phyloP scores from a whole-genome alignment of 352 stramenopile species.

The Globisporangium okanoganense region DNA sequence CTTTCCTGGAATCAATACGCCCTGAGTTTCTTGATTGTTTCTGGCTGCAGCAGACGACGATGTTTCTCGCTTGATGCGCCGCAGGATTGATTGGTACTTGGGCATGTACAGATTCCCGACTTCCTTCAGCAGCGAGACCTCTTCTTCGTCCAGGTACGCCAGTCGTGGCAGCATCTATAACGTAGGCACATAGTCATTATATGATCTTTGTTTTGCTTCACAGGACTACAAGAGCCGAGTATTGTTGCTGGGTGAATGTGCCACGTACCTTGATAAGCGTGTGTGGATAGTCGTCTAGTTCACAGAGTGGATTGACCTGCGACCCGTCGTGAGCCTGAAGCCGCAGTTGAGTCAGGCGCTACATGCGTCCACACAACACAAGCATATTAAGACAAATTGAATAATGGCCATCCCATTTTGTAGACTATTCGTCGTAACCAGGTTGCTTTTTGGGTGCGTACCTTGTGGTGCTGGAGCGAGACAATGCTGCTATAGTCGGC shows the following conservation, averaged over 20 bases:
- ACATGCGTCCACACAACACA: neutral
- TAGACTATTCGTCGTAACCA: too few relatives aligned
- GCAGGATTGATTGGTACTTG: constrained; percentile 53
- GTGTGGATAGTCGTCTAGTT: constrained; percentile 55
- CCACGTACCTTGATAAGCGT: constrained; percentile 31
- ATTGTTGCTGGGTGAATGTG: too few relatives aligned
- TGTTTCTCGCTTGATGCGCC: constrained; percentile 21
- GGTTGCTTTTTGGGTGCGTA: too few relatives aligned
- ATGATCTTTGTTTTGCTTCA: neutral
- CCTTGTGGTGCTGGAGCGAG: constrained; percentile 50
- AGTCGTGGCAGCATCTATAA: constrained; percentile 48
- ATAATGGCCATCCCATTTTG: neutral
- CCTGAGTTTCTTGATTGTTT: neutral
- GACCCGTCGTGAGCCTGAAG: constrained; percentile 53
- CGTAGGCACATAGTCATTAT: neutral
- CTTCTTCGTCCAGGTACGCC: constrained; percentile 65
- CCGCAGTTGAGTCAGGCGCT: constrained; percentile 55
- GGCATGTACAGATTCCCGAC: constrained; percentile 62
- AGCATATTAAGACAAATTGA: neutral
- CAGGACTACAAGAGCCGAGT: too few relatives aligned
- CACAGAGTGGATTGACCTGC: constrained; percentile 62
- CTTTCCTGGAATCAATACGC: neutral
- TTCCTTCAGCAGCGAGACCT: constrained; percentile 52
- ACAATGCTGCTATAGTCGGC: constrained; percentile 30
- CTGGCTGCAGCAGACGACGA: neutral